Base-by-base conservation (phyloP, 2,329 filamentous ascomycete species). In the Fusarium humuli region DNA sequence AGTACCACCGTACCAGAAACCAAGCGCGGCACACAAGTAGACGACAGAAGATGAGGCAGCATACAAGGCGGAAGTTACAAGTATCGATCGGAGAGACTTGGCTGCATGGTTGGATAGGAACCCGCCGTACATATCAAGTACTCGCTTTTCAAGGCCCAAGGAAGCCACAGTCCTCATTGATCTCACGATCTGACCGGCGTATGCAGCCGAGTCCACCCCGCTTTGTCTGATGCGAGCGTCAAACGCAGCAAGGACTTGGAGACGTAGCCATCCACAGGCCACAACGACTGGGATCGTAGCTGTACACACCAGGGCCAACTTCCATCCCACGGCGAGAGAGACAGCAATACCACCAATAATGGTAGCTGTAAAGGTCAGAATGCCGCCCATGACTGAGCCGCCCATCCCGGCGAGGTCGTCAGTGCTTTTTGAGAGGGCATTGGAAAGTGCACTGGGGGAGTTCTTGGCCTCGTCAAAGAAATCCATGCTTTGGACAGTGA, bases 1-100 rank as follows among this genome's bases (percentile, higher is more conserved):
- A 14, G 57, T 57, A 16, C 74, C 74, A n/a, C 74, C 73, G 49
- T 81, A 86, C 86, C 86, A 90, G 65, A 89, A 88, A 4, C 83
- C 81, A n/a, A 90, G 76, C 0, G 88, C 88, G 68, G 34, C 73
- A 74, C 9, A 67, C 72, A n/a, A 76, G 55, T 27, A 67, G 46
- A 11, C 53, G 85, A 72, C 79, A 79, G 47, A 81, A 79, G 3
- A 78, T 71, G 49, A 79, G 68, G 1, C 77, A 75, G 61, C 77
- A 79, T 10, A 81, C 30, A 32, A 72, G 0, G 32, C 49, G 1
- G 49, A 41, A 6, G 49, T 41, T 6, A 42, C 34, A 22, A 53
- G 49, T 42, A 53, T 53, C n/a, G 49, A 30, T 16, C 49, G 49
- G 9, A 53, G n/a, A 29, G 49, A 53, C 34, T 53, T 53, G 49